Base-by-base conservation (phyloP, 129 eudicot species). In the Artemisia annua region DNA sequence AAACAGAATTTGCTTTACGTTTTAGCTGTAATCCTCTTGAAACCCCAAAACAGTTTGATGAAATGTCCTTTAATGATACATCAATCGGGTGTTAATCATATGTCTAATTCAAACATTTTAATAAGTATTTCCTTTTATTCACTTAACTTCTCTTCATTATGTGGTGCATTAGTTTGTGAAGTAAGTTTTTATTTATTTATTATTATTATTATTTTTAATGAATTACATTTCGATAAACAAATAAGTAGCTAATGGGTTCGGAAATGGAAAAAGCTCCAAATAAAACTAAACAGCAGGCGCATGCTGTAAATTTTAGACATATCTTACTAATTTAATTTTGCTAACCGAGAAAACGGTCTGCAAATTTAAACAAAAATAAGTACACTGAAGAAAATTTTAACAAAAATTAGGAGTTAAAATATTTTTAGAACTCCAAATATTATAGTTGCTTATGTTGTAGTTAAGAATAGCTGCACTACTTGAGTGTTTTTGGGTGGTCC, bases 401-500 rank as follows among this genome's bases (percentile, higher is more conserved):
- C 46, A 39, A 56, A 54, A 56, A 18, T 5, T 3, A 56, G 62
- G 46, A 39, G 8, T 7, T 56, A 12, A 43, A 18, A 57, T 58
- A 20, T 13, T 48, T 57, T 58, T 73, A 49, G 32, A 48, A 73
- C 32, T 49, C 28, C 30, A 52, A 18, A 19, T 39, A 51, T 39
- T 20, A 20, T 53, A 65, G 22, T 18, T 58, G 44, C 26, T 46
- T 58, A 44, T 72, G 67, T 18, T 46, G 59, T 14, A 59, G 11
- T 16, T 16, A 70, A 32, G n/a, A 70, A 30, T 32, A 53, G 52
- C 67, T 61, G n/a, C 53, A 32, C 24, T 52, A 68, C 69, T 57
- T 56, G 80, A 67, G 22, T 76, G 43, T 48, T 46, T n/a, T n/a
- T 76, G 16, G 48, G 69, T 76, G 80, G 80, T 67, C 74, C 80